phyloP scores from a whole-genome alignment of 352 stramenopile species.

The Peronospora destructor region DNA sequence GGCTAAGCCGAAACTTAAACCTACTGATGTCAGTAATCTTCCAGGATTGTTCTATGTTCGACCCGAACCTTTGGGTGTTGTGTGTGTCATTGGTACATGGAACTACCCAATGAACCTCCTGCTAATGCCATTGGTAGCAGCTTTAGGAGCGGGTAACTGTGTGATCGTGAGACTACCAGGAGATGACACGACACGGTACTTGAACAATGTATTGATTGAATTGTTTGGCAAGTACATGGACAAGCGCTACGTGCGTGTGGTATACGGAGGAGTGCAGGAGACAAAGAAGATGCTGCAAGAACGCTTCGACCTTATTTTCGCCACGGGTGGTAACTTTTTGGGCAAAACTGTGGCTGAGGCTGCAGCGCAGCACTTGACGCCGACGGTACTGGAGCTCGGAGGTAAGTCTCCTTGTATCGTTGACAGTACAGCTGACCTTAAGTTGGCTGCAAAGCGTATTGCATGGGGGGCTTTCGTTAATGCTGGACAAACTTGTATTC shows the following conservation, averaged over 20 bases:
- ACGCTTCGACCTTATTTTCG: conserved; percentile 81
- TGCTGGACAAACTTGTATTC: conserved; percentile 90
- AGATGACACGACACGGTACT: conserved; percentile 68
- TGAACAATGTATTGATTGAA: conserved; percentile 46
- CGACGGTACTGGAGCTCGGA: conserved; percentile 92
- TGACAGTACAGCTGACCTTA: conserved; percentile 47
- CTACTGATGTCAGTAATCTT: conserved; percentile 51
- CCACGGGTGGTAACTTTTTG: conserved; percentile 58
- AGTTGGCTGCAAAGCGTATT: conserved; percentile 73
- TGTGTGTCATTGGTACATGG: conserved; percentile 88
- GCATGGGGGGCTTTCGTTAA: conserved; percentile 86
- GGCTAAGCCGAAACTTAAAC: conserved; percentile 40
- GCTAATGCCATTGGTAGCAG: conserved; percentile 69
- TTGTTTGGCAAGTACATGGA: conserved; percentile 78
- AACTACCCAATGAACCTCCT: conserved; percentile 88
- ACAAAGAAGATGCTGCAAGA: conserved; percentile 77
- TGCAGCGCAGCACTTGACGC: conserved; percentile 90
- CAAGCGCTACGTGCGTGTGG: conserved; percentile 63
- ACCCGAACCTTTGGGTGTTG: conserved; percentile 71
- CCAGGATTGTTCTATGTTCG: conserved; percentile 58
- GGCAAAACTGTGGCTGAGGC: conserved; percentile 90
- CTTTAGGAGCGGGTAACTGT: conserved; percentile 89
- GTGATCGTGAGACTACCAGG: conserved; percentile 88
- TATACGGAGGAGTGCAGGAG: conserved; percentile 77
- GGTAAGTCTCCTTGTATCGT: conserved; percentile 90